These are phyloP conservation scores for Rhodotorula toruloides DNA, from an alignment of 768 basidiomycete genomes.

Conservation along the genomic window DNA sequence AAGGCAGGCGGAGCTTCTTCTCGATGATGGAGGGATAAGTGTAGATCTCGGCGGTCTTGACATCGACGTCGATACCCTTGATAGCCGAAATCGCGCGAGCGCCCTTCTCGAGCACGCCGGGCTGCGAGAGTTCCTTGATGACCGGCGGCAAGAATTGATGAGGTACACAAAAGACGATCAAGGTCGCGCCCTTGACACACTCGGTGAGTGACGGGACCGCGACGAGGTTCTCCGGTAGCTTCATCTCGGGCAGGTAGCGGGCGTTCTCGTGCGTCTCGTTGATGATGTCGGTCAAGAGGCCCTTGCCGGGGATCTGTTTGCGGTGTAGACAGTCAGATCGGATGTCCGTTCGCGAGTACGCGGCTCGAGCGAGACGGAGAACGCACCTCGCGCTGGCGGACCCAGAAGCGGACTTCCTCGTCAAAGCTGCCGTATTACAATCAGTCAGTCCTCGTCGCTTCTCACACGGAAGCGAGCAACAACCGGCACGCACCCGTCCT, in stretches of 20 bases:
- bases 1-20: constrained; percentile 47
- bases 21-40: constrained; percentile 51
- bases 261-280: constrained; percentile 50
- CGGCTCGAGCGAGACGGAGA: not conserved
- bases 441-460: not conserved
- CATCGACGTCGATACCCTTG: constrained; percentile 51
- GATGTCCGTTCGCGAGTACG: too few relatives aligned
- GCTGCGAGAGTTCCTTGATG: constrained; percentile 46
- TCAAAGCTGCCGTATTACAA: constrained; percentile 9
- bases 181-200: constrained; percentile 50
- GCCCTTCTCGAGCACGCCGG: constrained; percentile 47
- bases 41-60: constrained; percentile 47
- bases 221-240: constrained; percentile 47
- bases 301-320: constrained; percentile 38
- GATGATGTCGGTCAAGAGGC: constrained; percentile 49
- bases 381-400: constrained; percentile 38
- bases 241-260: constrained; percentile 48
- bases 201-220: constrained; percentile 40
- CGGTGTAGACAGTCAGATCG: too few relatives aligned
- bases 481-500: constrained; percentile 15
- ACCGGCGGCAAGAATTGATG: constrained; percentile 46
- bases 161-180: constrained; percentile 51
- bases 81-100: constrained; percentile 49
- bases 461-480: not conserved
- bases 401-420: constrained; percentile 39